Evolutionary conservation across 1,284 basidiomycete species (phyloP).

Genomic region (Ganoderma meredithae): DNA sequence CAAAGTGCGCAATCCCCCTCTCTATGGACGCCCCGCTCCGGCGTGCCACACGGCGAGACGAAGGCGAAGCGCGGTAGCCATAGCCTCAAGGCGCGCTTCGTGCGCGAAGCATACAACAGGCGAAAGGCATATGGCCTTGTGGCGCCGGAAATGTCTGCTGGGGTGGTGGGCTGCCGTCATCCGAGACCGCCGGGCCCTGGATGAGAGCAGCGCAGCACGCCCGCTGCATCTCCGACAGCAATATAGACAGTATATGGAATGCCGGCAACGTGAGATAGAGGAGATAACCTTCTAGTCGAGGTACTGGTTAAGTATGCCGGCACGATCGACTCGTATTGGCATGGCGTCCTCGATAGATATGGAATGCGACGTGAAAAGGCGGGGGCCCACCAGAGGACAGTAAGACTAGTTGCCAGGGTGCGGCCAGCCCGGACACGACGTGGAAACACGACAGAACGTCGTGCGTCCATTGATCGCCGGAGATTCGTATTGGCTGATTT

Average conservation of each 20-base stretch:
- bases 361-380: neutral
- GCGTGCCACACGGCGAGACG: neutral
- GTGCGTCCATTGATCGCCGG: neutral
- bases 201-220: neutral
- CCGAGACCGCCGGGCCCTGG: neutral
- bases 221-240: neutral
- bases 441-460: neutral
- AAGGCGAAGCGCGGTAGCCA: neutral
- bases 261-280: neutral
- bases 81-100: neutral
- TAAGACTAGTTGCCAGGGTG: neutral
- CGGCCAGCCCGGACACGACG: neutral
- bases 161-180: neutral
- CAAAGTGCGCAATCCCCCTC: conserved; percentile 1
- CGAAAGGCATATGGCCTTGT: neutral
- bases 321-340: neutral
- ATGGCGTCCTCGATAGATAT: neutral
- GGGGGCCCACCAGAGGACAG: neutral
- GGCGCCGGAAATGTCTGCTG: neutral
- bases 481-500: neutral
- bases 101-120: neutral
- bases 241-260: neutral
- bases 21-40: neutral
- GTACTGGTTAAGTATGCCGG: neutral
- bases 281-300: neutral